Base-by-base conservation (phyloP, 164 flowering plant species). In the Platanus orientalis region DNA sequence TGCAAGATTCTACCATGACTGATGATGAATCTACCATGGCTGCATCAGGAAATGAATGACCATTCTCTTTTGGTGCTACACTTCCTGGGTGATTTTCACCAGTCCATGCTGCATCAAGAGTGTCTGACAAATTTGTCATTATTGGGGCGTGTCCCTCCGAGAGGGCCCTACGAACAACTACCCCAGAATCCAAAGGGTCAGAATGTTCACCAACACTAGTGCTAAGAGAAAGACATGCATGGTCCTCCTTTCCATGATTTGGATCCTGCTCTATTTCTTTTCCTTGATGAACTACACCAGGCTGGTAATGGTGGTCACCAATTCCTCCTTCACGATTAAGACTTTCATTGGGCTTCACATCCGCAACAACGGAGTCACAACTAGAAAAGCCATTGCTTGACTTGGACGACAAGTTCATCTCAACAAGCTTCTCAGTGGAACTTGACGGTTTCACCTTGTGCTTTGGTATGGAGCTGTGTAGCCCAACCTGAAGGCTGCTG, bases 81-180 rank as follows among this genome's bases (percentile, higher is more conserved):
- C 52, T 39, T 62, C 61, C 79, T 20, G 84, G 69, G 20, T 73
- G 81, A 64, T 68, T 80, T 62, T 89, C 83, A 63, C 99, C 99
- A 0, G 90, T 95, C 97, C 99, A 95, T 47, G 90, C 89, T 32
- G 99, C 90, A 74, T 95, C 96, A 60, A 92, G 87, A 25, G 91
- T 92, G 62, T 88, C 90, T 17, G 97, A 90, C 71, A 88, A 71
- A 76, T 76, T 76, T 32, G 57, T 73, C 72, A 78, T 63, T 47
- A 71, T 67, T 32, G 95, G 77, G 58, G 78, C 63, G 62, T 87
- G 84, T n/a, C 99, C 90, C 39, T 84, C 92, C 30, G 94, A 89
- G 50, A 70, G 66, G 25, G 79, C 73, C 70, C 90, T 73, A 19
- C 76, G 82, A 49, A 83, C 80, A 52, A 50, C 61, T 25, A 58